Conservation (phyloP, 208 protist species). For the Crithidia fasciculata region DNA sequence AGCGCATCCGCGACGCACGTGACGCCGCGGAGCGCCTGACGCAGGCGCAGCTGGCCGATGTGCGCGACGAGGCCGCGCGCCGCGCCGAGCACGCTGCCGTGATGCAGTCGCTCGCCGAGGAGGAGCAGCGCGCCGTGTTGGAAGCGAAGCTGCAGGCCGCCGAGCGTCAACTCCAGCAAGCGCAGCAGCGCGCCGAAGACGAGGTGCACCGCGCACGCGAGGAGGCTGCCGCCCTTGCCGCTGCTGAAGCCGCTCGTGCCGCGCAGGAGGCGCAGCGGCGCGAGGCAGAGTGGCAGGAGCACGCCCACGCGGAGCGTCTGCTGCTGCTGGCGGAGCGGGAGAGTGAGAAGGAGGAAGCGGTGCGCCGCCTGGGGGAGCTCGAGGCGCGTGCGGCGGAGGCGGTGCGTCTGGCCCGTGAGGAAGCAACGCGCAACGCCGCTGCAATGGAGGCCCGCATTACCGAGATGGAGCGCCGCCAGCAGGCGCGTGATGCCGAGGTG, state of each 20-base stretch:
- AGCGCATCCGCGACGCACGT: slow-evolving; percentile 52
- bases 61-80: slow-evolving; percentile 45
- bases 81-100: slow-evolving; percentile 47
- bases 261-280: slow-evolving; percentile 40
- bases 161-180: slow-evolving; percentile 54
- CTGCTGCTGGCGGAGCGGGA: slow-evolving; percentile 40
- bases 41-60: slow-evolving; percentile 35
- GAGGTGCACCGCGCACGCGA: slow-evolving; percentile 46
- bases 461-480: slow-evolving; percentile 49
- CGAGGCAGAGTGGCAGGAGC: slow-evolving; percentile 41
- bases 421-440: slow-evolving; percentile 39
- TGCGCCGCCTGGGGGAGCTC: slow-evolving; percentile 43
- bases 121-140: slow-evolving; percentile 51
- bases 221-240: slow-evolving; percentile 49
- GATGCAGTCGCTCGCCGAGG: slow-evolving; percentile 51
- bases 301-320: slow-evolving; percentile 30
- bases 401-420: slow-evolving; percentile 42
- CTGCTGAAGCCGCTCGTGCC: slow-evolving; percentile 42
- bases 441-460: slow-evolving; percentile 50
- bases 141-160: slow-evolving; percentile 65
- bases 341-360: slow-evolving; percentile 36
- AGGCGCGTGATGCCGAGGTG: slow-evolving; percentile 46
- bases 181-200: slow-evolving; percentile 45
- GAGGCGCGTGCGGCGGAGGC: slow-evolving; percentile 47
- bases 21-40: slow-evolving; percentile 45